Evolutionary conservation across 208 protist genomes (phyloP).

Genomic region (Wallacemonas rigidus): DNA sequence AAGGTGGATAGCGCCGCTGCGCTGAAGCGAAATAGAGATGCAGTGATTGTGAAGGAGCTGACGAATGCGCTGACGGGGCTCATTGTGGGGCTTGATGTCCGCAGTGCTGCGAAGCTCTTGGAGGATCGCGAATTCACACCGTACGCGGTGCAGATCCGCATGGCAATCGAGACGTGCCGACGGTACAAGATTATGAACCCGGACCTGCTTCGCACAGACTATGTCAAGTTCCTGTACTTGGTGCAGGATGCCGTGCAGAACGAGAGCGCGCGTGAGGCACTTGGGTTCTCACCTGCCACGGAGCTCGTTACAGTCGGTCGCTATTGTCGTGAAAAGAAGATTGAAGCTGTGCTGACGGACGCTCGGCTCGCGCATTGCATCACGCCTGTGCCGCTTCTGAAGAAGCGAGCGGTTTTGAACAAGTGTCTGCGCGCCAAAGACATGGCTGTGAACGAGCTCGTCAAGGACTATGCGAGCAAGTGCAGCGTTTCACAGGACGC

Average conservation of each 20-base stretch:
- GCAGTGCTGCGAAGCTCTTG: constrained; percentile 56
- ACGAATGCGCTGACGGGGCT: constrained; percentile 83
- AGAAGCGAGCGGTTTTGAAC: constrained; percentile 69
- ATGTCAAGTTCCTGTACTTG: constrained; percentile 94
- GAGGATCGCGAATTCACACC: constrained; percentile 65
- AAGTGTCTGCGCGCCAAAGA: constrained; percentile 88
- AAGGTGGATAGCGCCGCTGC: constrained; percentile 77
- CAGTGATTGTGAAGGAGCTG: constrained; percentile 77
- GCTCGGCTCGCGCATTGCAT: constrained; percentile 79
- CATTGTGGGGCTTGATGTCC: constrained; percentile 75
- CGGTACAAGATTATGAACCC: constrained; percentile 96
- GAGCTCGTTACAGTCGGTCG: constrained; percentile 79
- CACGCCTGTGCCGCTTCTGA: constrained; percentile 87
- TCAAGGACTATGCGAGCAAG: constrained; percentile 56
- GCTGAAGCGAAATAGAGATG: constrained; percentile 68
- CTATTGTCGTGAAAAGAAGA: constrained; percentile 50
- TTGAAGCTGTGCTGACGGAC: constrained; percentile 73
- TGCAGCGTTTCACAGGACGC: constrained; percentile 38
- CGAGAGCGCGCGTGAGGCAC: constrained; percentile 58
- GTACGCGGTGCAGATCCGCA: constrained; percentile 65
- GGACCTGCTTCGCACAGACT: constrained; percentile 92
- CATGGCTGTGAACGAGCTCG: constrained; percentile 62
- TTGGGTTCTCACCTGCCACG: constrained; percentile 79
- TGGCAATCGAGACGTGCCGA: constrained; percentile 81
- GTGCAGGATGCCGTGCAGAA: constrained; percentile 89